These are phyloP conservation scores for Phytophthora podocarpi DNA, from an alignment of 352 stramenopile genomes.

Conservation along the genomic window DNA sequence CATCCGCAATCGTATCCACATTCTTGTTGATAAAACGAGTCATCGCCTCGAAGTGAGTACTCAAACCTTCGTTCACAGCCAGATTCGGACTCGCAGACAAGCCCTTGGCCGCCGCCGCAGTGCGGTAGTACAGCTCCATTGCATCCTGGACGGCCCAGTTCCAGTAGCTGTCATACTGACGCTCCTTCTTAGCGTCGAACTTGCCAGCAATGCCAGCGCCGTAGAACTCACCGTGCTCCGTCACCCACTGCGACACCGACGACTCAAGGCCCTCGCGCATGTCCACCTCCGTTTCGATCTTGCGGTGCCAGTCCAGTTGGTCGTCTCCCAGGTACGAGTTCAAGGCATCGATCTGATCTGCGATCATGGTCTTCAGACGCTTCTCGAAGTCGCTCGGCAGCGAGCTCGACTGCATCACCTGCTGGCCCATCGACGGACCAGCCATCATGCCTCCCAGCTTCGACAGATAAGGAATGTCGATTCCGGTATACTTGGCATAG, in stretches of 20 bases:
- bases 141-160: constrained; percentile 81
- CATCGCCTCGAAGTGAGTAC: constrained; percentile 58
- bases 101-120: constrained; percentile 34
- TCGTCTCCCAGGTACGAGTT: constrained; percentile 60
- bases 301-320: constrained; percentile 52
- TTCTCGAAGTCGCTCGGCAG: constrained; percentile 58
- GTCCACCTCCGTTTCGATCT: constrained; percentile 55
- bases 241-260: constrained; percentile 50
- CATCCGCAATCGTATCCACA: constrained; percentile 43
- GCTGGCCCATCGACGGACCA: constrained; percentile 35
- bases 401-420: constrained; percentile 34
- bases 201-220: constrained; percentile 53
- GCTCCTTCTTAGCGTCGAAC: constrained; percentile 78
- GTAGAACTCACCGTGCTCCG: constrained; percentile 69
- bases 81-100: constrained; percentile 23
- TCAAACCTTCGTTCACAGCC: constrained; percentile 31
- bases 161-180: constrained; percentile 82
- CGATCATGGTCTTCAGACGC: constrained; percentile 61
- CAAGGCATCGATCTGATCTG: constrained; percentile 55
- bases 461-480: constrained; percentile 65
- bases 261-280: constrained; percentile 64
- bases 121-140: constrained; percentile 67
- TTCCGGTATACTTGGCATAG: constrained; percentile 64
- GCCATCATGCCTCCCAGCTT: constrained; percentile 44
- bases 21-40: constrained; percentile 61